Evolutionary conservation across 805 yeast genomes (phyloP).

Genomic region (Sungouiozyma intestinalis): DNA sequence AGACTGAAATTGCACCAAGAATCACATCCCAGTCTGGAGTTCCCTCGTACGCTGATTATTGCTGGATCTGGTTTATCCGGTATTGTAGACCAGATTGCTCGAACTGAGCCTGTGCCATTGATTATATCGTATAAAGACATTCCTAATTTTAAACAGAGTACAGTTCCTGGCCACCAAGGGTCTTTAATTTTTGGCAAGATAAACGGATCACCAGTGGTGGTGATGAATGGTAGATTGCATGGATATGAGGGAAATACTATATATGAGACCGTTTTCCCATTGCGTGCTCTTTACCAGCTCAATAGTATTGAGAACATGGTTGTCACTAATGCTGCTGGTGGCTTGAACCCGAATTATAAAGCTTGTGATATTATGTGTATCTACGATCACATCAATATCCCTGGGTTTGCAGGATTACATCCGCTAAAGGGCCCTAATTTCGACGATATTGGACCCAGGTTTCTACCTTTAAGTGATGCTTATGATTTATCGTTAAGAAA

Average conservation of each 20-base stretch:
- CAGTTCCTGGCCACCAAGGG: slow-evolving; percentile 89
- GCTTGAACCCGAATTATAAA: slow-evolving; percentile 50
- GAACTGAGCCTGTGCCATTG: slow-evolving; percentile 30
- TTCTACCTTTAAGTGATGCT: slow-evolving; percentile 81
- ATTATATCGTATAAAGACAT: slow-evolving; percentile 54
- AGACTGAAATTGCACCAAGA: neutral
- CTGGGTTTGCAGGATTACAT: slow-evolving; percentile 83
- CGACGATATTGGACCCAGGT: slow-evolving; percentile 73
- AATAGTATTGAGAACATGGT: slow-evolving; percentile 48
- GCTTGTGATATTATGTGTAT: slow-evolving; percentile 91
- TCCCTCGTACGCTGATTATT: slow-evolving; percentile 64
- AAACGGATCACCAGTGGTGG: slow-evolving; percentile 66
- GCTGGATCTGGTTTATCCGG: slow-evolving; percentile 96
- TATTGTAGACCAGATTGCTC: slow-evolving; percentile 42
- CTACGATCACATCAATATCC: slow-evolving; percentile 79
- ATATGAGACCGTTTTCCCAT: slow-evolving; percentile 73
- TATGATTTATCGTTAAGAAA: slow-evolving; percentile 67
- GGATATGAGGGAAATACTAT: slow-evolving; percentile 88
- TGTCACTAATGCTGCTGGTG: slow-evolving; percentile 97
- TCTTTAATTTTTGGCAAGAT: slow-evolving; percentile 68
- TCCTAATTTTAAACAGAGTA: slow-evolving; percentile 72
- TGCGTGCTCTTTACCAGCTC: slow-evolving; percentile 59
- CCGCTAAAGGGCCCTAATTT: slow-evolving; percentile 84
- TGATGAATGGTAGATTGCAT: slow-evolving; percentile 92
- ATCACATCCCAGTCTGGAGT: slow-evolving; percentile 1